These are phyloP conservation scores for Colletotrichum liriopes DNA, from an alignment of 2,329 filamentous ascomycete species.

Conservation along the genomic window DNA sequence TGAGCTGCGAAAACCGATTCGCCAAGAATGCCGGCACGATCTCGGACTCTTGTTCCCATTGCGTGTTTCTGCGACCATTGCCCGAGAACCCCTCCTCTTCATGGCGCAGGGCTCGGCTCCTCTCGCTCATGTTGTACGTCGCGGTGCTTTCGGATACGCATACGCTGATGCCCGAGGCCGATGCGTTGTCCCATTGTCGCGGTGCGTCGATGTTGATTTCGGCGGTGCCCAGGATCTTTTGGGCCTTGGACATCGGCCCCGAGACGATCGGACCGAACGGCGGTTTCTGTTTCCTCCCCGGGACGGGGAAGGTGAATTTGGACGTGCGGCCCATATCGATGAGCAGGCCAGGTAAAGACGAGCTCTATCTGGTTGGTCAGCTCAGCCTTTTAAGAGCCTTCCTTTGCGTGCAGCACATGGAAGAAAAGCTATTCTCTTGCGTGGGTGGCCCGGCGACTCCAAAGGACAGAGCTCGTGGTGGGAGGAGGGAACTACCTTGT, in stretches of 20 bases:
- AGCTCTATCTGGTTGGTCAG: constrained; percentile 33
- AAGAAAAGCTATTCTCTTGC: constrained; percentile 15
- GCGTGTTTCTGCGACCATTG: constrained; percentile 47
- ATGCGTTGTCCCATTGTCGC: constrained; percentile 60
- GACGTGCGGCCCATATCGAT: constrained; percentile 56
- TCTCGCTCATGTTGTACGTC: constrained; percentile 51
- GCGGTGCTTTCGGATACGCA: constrained; percentile 58
- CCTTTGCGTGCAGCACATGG: background rate
- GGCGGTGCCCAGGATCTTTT: constrained; percentile 65
- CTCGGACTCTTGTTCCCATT: constrained; percentile 65
- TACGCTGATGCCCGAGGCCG: constrained; percentile 62
- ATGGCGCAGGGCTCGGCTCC: constrained; percentile 3
- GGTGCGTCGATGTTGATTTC: constrained; percentile 60
- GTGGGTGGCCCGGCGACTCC: constrained; percentile 22
- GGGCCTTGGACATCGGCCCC: constrained; percentile 65
- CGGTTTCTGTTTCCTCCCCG: constrained; percentile 63
- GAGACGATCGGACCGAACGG: constrained; percentile 48
- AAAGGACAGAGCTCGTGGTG: constrained; percentile 20
- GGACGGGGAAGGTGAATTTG: constrained; percentile 65
- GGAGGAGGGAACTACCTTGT: constrained; percentile 42
- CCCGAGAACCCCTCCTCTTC: constrained; percentile 37
- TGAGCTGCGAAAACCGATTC: constrained; percentile 38
- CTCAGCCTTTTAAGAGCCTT: constrained; percentile 1
- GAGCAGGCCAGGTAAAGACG: constrained; percentile 9
- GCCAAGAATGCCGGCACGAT: constrained; percentile 57